phyloP scores from a whole-genome alignment of 805 yeast species.

The Yamadazyma phyllophila region DNA sequence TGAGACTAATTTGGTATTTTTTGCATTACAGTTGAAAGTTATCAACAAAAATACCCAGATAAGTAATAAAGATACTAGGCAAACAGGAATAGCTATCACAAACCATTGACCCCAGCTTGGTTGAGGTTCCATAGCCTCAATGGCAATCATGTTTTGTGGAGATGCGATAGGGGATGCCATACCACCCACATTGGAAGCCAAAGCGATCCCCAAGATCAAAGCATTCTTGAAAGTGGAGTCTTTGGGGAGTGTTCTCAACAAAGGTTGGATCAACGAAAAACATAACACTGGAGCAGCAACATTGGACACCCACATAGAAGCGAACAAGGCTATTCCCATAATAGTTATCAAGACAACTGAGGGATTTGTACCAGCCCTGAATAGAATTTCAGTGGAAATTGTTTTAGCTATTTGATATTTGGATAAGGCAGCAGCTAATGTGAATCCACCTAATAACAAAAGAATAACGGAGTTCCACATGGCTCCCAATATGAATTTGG shows the following conservation, averaged over 20 bases:
- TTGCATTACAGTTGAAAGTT: slow-evolving; percentile 50
- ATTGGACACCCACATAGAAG: slow-evolving; percentile 58
- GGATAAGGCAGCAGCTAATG: slow-evolving; percentile 55
- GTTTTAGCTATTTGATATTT: slow-evolving; percentile 52
- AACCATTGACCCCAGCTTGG: slow-evolving; percentile 61
- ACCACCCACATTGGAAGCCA: slow-evolving; percentile 53
- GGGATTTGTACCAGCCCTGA: slow-evolving; percentile 52
- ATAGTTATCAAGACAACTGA: slow-evolving; percentile 46
- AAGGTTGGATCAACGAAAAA: slow-evolving; percentile 49
- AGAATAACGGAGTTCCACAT: slow-evolving; percentile 57
- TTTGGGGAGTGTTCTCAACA: slow-evolving; percentile 44
- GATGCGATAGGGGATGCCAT: slow-evolving; percentile 57
- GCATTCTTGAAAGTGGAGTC: slow-evolving; percentile 41
- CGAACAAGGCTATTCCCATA: slow-evolving; percentile 50
- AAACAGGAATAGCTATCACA: slow-evolving; percentile 48
- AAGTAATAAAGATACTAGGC: slow-evolving; percentile 38
- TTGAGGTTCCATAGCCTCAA: slow-evolving; percentile 50
- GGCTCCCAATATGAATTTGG: slow-evolving; percentile 43
- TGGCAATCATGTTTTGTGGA: slow-evolving; percentile 55
- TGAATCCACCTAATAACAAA: slow-evolving; percentile 52
- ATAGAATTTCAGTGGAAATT: slow-evolving; percentile 47
- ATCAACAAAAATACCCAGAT: slow-evolving; percentile 52
- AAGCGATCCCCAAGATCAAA: slow-evolving; percentile 46
- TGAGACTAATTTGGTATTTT: slow-evolving; percentile 52
- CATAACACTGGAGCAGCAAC: slow-evolving; percentile 58